Percentiles rank a stretch among this genome's conserved stretches.
Conservation (phyloP, 2,329 filamentous ascomycete species). For the Pseudogymnoascus sp. region DNA sequence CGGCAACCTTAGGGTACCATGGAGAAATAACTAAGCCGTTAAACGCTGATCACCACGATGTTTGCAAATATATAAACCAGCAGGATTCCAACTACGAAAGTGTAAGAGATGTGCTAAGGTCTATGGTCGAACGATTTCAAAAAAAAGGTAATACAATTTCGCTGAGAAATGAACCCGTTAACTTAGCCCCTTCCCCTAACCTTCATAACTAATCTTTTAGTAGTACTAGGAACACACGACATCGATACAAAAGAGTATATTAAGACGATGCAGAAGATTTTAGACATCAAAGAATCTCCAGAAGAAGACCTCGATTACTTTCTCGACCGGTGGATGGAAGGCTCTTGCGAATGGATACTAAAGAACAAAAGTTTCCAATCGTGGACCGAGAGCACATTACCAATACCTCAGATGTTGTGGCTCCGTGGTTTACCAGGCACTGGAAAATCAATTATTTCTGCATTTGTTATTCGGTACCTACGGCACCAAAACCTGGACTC, state of each 20-base stretch:
- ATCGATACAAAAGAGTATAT: too few relatives aligned
- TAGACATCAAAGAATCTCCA: background rate
- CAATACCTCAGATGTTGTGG: conserved; percentile 12
- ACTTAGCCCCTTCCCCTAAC: too few relatives aligned
- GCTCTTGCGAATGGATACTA: background rate
- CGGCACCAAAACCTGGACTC: too few relatives aligned
- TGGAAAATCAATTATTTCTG: conserved; percentile 14
- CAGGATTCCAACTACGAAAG: conserved; percentile 31
- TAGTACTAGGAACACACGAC: too few relatives aligned
- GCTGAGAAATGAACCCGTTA: too few relatives aligned
- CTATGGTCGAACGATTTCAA: background rate
- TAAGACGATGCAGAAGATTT: too few relatives aligned
- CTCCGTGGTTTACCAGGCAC: conserved; percentile 7
- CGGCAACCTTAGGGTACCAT: conserved; percentile 24
- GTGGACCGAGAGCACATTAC: background rate
- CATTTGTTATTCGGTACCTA: conserved; percentile 11
- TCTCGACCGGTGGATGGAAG: background rate
- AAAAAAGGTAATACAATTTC: background rate
- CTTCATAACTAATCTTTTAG: too few relatives aligned
- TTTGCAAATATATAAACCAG: conserved; percentile 27
- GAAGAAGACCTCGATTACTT: background rate
- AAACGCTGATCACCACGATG: conserved; percentile 28
- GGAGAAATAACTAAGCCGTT: conserved; percentile 21
- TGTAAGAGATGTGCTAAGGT: conserved; percentile 22
- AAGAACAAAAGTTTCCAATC: background rate